A percentile compares a stretch with the other conserved stretches of the same genome.
These are phyloP conservation scores for Iberis amara DNA, from an alignment of 441 rosid species.

Conservation along the genomic window DNA sequence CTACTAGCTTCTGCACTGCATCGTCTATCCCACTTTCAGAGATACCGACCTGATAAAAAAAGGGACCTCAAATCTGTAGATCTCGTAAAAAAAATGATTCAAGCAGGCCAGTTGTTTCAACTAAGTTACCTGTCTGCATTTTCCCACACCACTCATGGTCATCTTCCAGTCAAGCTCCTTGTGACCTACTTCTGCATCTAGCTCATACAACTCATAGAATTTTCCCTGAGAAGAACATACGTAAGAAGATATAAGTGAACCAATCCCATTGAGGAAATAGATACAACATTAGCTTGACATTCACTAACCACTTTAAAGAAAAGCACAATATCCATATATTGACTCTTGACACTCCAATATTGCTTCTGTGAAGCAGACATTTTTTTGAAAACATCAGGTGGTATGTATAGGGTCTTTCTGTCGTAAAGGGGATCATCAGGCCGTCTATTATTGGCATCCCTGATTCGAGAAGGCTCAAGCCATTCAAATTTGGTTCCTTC, in stretches of 20 bases:
- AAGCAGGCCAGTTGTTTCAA: slow-evolving; percentile 19
- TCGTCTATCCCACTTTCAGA: slow-evolving; percentile 88
- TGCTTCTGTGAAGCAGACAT: slow-evolving; percentile 95
- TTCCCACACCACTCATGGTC: slow-evolving; percentile 87
- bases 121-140: slow-evolving; percentile 81
- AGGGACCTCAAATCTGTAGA: slow-evolving; percentile 8
- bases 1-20: slow-evolving; percentile 83
- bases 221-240: slow-evolving; percentile 56
- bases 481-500: slow-evolving; percentile 76
- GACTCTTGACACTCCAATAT: slow-evolving; percentile 78
- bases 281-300: background rate
- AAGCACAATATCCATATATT: slow-evolving; percentile 84
- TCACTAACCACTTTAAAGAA: slow-evolving; percentile 97
- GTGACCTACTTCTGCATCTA: slow-evolving; percentile 96
- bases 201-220: slow-evolving; percentile 91
- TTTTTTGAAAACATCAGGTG: slow-evolving; percentile 63
- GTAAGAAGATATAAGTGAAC: slow-evolving; percentile 5
- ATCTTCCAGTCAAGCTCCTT: slow-evolving; percentile 96
- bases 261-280: background rate
- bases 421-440: slow-evolving; percentile 77
- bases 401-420: slow-evolving; percentile 67
- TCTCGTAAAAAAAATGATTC: background rate
- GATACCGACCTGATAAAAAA: slow-evolving; percentile 68
- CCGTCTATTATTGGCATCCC: slow-evolving; percentile 73
- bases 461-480: slow-evolving; percentile 72